Evolutionary conservation across 2,329 filamentous ascomycete genomes (phyloP).

Genomic region (Albifimbria verrucaria): DNA sequence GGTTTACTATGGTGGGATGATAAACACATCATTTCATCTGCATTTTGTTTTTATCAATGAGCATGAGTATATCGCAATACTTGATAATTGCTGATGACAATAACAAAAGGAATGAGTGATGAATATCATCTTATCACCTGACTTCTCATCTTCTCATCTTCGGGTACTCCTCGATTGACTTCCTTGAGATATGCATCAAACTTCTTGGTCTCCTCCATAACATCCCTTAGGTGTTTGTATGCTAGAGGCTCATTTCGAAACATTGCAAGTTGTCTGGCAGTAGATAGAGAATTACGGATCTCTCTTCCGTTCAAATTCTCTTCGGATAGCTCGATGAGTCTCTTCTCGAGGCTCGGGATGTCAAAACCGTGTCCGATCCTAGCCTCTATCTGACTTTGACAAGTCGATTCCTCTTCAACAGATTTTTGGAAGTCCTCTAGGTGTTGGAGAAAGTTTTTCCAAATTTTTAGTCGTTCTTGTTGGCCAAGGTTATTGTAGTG

Average conservation of each 20-base stretch:
- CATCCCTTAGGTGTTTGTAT: not conserved
- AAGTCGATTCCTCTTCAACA: not conserved
- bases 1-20: too few relatives aligned
- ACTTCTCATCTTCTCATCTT: too few relatives aligned
- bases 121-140: too few relatives aligned
- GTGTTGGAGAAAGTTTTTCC: not conserved
- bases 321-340: not conserved
- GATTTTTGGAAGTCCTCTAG: not conserved
- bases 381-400: too few relatives aligned
- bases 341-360: too few relatives aligned
- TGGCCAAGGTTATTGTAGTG: not conserved
- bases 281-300: not conserved
- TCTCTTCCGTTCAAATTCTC: not conserved
- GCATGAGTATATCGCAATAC: too few relatives aligned
- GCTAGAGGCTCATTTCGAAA: not conserved
- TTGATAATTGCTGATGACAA: too few relatives aligned
- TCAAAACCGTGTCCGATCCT: too few relatives aligned
- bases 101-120: too few relatives aligned
- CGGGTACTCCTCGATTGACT: too few relatives aligned
- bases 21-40: too few relatives aligned
- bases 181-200: not conserved
- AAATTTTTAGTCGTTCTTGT: not conserved
- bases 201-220: not conserved
- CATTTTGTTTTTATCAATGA: too few relatives aligned
- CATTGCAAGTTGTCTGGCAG: not conserved